Evolutionary conservation across 2,329 filamentous ascomycete species (phyloP).

Genomic region (Trichoderma atrobrunneum): DNA sequence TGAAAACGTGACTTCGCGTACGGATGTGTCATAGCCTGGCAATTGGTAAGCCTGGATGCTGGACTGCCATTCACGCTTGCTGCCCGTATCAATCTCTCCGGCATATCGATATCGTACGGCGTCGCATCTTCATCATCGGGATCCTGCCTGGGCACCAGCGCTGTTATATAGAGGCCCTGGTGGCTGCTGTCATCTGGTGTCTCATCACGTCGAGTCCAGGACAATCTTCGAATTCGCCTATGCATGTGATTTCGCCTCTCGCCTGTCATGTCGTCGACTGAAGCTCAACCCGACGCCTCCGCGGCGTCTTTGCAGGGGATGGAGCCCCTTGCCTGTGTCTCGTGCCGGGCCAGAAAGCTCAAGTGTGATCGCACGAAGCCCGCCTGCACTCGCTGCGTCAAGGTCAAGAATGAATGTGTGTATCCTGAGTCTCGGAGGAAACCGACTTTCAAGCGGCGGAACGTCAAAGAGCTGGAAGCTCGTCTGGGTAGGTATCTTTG

Average conservation of each 20-base stretch:
- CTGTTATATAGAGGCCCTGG: constrained; percentile 8
- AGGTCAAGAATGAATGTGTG: constrained; percentile 72
- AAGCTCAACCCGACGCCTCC: constrained; percentile 11
- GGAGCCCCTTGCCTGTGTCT: constrained; percentile 70
- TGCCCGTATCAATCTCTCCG: neutral
- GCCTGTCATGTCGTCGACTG: constrained; percentile 11
- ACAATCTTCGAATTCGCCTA: neutral
- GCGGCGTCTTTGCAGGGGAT: constrained; percentile 21
- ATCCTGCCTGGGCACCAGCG: neutral
- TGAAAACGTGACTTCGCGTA: constrained; percentile 19
- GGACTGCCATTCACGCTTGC: neutral
- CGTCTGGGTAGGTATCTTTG: constrained; percentile 64
- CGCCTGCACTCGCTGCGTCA: constrained; percentile 74
- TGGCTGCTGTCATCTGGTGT: neutral
- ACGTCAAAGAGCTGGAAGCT: constrained; percentile 87
- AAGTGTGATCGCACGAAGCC: constrained; percentile 82
- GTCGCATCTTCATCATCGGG: neutral
- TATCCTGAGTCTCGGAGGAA: constrained; percentile 90
- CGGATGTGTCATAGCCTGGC: neutral
- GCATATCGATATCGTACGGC: neutral
- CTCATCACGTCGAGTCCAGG: neutral
- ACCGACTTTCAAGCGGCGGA: constrained; percentile 81
- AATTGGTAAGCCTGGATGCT: constrained; percentile 9
- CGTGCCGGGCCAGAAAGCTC: constrained; percentile 80
- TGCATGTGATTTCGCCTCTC: neutral